Conservation (phyloP, 305 asterid species). For the Ajuga reptans region DNA sequence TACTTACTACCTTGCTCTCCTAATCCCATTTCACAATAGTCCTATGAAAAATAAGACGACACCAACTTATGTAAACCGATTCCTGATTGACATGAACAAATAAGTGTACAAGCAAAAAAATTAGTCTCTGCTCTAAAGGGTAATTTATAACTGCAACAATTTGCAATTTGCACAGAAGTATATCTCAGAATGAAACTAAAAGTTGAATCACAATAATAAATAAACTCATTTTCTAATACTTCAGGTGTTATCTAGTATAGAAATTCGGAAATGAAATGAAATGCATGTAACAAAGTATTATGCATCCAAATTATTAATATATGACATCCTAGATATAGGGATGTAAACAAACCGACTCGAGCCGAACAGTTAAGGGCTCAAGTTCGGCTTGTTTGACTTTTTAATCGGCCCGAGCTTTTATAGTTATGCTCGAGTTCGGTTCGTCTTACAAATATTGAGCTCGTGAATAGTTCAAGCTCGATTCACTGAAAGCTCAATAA, state of each 20-base stretch:
- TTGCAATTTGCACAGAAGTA: neutral
- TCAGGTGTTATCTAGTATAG: neutral
- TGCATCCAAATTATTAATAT: neutral
- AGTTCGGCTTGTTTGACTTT: too few relatives aligned
- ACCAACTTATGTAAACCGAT: neutral
- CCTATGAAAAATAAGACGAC: neutral
- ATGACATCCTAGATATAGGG: neutral
- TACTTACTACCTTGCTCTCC: slow-evolving; percentile 17
- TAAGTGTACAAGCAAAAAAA: neutral
- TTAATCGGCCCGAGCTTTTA: too few relatives aligned
- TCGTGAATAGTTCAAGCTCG: too few relatives aligned
- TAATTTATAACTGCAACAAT: neutral
- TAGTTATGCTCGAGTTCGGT: too few relatives aligned
- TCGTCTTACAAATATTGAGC: too few relatives aligned
- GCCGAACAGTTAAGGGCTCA: too few relatives aligned
- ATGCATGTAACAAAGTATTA: neutral
- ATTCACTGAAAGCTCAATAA: too few relatives aligned
- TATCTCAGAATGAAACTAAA: neutral
- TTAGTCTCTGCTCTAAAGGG: neutral
- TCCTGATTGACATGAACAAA: neutral
- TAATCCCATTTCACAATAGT: slow-evolving; percentile 22
- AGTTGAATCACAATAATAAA: neutral
- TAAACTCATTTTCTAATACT: neutral
- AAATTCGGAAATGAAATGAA: neutral
- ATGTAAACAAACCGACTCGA: too few relatives aligned